Percentiles rank a stretch among this genome's conserved stretches.
phyloP scores from a whole-genome alignment of 2,329 filamentous ascomycete species.

The Magnaporthiopsis incrustans region DNA sequence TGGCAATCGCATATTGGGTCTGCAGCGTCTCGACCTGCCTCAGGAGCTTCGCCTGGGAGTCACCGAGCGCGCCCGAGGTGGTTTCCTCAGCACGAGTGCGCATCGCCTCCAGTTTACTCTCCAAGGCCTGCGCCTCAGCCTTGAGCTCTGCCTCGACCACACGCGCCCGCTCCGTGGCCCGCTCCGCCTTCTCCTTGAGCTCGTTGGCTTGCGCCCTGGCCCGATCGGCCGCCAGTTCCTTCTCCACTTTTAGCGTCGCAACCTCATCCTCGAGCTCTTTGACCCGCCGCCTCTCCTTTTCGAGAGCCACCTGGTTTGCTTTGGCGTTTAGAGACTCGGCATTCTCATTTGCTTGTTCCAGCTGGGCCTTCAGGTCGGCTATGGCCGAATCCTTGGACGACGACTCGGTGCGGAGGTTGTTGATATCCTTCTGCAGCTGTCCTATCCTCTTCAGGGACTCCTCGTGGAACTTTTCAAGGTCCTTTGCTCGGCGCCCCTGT shows the following conservation, averaged over 20 bases:
- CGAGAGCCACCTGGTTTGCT: constrained; percentile 58
- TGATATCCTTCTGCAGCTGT: constrained; percentile 48
- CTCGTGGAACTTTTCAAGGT: constrained; percentile 47
- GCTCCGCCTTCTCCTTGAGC: constrained; percentile 63
- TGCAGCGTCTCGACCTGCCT: constrained; percentile 93
- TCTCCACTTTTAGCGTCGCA: constrained; percentile 67
- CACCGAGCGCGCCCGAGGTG: constrained; percentile 71
- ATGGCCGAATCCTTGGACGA: constrained; percentile 58
- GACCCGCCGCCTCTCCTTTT: constrained; percentile 49
- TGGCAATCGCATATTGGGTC: constrained; percentile 88
- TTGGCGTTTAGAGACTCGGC: constrained; percentile 60
- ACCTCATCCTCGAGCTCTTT: constrained; percentile 49
- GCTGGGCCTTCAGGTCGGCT: constrained; percentile 58
- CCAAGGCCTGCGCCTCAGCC: constrained; percentile 67
- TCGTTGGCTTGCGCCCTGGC: constrained; percentile 62
- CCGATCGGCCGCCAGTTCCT: constrained; percentile 60
- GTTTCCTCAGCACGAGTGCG: constrained; percentile 81
- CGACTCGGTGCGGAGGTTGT: constrained; percentile 49
- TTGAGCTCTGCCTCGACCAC: constrained; percentile 69
- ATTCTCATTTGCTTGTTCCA: constrained; percentile 59
- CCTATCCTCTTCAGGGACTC: constrained; percentile 46
- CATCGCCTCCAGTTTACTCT: constrained; percentile 84
- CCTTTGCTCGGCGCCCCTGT: constrained; percentile 40
- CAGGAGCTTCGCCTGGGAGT: constrained; percentile 81
- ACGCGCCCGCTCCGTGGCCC: constrained; percentile 61